Percentiles rank a stretch among this genome's conserved stretches.
These are phyloP conservation scores for Fusarium sp. DNA, from an alignment of 2,329 filamentous ascomycete species.

Conservation along the genomic window DNA sequence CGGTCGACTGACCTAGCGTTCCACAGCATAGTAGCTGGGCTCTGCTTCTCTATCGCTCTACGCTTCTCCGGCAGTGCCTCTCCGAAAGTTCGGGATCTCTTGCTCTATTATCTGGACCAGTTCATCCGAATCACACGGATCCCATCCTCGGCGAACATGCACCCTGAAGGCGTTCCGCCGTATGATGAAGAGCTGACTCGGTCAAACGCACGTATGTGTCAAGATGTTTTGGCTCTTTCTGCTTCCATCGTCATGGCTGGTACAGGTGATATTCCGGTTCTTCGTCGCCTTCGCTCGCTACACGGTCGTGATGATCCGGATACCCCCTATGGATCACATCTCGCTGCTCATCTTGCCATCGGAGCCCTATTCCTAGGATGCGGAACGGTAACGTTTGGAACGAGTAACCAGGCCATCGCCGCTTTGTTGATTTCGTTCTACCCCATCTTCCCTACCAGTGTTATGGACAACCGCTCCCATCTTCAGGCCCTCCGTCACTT, in stretches of 20 bases:
- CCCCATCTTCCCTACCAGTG: conserved; percentile 87
- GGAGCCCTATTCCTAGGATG: conserved; percentile 92
- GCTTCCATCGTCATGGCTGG: conserved; percentile 94
- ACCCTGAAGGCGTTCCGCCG: conserved; percentile 51
- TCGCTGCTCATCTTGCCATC: conserved; percentile 92
- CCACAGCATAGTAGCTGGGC: conserved; percentile 89
- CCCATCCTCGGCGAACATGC: conserved; percentile 46
- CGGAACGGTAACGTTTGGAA: conserved; percentile 91
- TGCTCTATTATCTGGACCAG: conserved; percentile 87
- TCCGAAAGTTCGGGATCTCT: conserved; percentile 78
- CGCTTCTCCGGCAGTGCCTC: conserved; percentile 81
- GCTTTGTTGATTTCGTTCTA: conserved; percentile 92
- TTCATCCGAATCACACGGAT: conserved; percentile 83
- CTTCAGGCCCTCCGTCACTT: conserved; percentile 97
- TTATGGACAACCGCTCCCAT: conserved; percentile 94
- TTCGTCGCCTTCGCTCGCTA: conserved; percentile 86
- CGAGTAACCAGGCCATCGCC: conserved; percentile 87
- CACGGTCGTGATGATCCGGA: conserved; percentile 88
- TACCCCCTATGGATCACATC: conserved; percentile 91
- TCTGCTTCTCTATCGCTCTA: conserved; percentile 84
- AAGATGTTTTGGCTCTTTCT: conserved; percentile 86
- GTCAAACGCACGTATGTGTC: conserved; percentile 88
- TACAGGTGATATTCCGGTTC: conserved; percentile 87
- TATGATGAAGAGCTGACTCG: conserved; percentile 90
- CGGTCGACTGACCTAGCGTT: conserved; percentile 89